phyloP scores from a whole-genome alignment of 176 grass and related monocot genomes.

The Eleusine coracana region DNA sequence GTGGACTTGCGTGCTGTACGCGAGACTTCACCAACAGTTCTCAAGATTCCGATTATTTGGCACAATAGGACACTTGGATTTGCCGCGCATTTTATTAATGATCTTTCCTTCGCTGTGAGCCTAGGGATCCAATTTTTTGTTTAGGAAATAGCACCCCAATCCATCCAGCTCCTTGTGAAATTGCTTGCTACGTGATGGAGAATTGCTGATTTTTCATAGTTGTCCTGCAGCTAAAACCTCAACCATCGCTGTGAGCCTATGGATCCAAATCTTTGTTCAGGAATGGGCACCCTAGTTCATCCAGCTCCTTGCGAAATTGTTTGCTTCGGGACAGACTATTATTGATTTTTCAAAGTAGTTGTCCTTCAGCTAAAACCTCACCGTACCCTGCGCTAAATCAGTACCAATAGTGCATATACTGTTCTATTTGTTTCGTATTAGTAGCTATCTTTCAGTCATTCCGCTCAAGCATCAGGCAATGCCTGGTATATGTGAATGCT shows the following conservation, averaged over 20 bases:
- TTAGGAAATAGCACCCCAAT: no score
- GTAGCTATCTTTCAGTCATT: neutral
- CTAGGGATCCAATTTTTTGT: no score
- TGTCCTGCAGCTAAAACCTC: no score
- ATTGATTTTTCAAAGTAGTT: neutral
- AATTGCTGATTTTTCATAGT: no score
- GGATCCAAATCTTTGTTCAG: neutral
- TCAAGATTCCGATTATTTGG: no score
- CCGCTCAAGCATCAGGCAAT: neutral
- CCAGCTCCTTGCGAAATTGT: neutral
- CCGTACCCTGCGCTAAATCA: neutral
- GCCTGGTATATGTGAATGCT: neutral
- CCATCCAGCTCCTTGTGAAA: no score
- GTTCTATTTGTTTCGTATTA: neutral
- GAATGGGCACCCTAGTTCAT: neutral
- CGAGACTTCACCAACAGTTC: no score
- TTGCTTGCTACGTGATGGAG: no score
- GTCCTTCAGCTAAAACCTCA: neutral
- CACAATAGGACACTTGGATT: no score
- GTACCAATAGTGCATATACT: neutral
- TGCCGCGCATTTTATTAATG: no score
- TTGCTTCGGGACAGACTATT: neutral
- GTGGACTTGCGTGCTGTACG: no score
- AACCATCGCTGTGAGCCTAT: neutral
- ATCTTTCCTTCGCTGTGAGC: no score